Percentiles rank a stretch among this genome's conserved stretches.
These are phyloP conservation scores for Trifolium pratense DNA, from an alignment of 306 rosid species.

Conservation along the genomic window DNA sequence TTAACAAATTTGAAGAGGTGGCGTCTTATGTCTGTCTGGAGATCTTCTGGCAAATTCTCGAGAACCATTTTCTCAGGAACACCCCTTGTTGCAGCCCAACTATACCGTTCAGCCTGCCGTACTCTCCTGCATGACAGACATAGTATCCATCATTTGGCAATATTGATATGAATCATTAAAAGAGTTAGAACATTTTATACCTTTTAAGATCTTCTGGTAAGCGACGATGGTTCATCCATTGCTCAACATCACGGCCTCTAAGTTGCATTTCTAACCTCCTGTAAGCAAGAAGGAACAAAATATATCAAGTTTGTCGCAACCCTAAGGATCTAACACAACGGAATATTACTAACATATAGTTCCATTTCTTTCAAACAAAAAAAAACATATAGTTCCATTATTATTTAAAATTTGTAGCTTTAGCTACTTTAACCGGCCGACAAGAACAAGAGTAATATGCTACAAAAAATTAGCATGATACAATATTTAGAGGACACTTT, in stretches of 20 bases:
- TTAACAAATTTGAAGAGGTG: slow-evolving; percentile 60
- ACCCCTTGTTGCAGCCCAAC: slow-evolving; percentile 88
- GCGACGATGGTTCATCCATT: slow-evolving; percentile 90
- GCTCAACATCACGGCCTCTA: slow-evolving; percentile 83
- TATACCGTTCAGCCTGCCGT: slow-evolving; percentile 70
- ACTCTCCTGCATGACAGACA: slow-evolving; percentile 61
- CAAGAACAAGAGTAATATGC: too few species aligned
- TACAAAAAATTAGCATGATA: too few species aligned
- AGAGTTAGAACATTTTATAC: slow-evolving; percentile 30
- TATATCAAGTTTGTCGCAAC: slow-evolving; percentile 22
- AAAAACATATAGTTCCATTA: too few species aligned
- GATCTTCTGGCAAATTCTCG: slow-evolving; percentile 83
- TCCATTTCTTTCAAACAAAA: too few species aligned
- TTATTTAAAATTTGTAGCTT: too few species aligned
- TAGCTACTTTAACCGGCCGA: too few species aligned
- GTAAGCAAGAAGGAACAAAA: slow-evolving; percentile 25
- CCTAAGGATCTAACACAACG: neutral
- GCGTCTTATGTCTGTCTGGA: slow-evolving; percentile 77
- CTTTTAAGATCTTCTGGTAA: slow-evolving; percentile 64
- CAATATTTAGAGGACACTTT: too few species aligned
- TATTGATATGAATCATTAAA: slow-evolving; percentile 4
- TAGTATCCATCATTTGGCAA: slow-evolving; percentile 15
- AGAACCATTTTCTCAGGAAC: slow-evolving; percentile 76
- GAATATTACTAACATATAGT: too few species aligned
- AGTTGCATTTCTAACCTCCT: slow-evolving; percentile 81